phyloP scores from a whole-genome alignment of 139 green algal genomes.

The Tetradesmus obliquus region DNA sequence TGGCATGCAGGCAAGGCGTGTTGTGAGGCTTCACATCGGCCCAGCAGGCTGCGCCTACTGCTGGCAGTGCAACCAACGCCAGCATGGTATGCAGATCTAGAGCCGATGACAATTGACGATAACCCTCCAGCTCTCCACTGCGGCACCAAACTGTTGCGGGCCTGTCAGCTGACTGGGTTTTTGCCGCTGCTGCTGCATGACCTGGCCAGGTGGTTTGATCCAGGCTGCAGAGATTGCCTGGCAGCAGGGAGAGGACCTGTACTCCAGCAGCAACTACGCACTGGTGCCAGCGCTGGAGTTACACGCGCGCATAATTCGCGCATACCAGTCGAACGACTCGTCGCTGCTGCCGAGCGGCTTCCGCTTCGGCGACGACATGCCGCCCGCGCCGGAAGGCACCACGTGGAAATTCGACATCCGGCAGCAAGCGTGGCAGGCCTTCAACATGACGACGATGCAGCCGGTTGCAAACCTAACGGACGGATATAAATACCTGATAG shows the following conservation, averaged over 20 bases:
- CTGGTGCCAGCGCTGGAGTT: conserved; percentile 7
- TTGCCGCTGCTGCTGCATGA: background rate
- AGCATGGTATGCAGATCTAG: background rate
- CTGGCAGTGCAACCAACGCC: background rate
- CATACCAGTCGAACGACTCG: background rate
- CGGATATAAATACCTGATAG: conserved; percentile 18
- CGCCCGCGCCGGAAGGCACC: background rate
- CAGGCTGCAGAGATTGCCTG: conserved; percentile 16
- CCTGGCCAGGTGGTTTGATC: background rate
- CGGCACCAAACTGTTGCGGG: background rate
- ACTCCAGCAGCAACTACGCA: background rate
- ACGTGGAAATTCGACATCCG: conserved; percentile 6
- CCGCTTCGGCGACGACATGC: conserved; percentile 19
- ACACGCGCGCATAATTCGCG: conserved; percentile 7
- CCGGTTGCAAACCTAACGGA: background rate
- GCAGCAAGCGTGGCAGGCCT: background rate
- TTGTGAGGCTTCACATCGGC: background rate
- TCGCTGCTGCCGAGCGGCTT: background rate
- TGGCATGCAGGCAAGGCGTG: background rate
- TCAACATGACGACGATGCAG: background rate
- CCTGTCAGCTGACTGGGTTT: background rate
- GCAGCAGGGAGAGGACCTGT: conserved; percentile 36
- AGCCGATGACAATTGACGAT: too few species aligned
- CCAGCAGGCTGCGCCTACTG: background rate
- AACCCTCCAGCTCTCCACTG: background rate